These are phyloP conservation scores for Exserohilum turcica DNA, from an alignment of 2,329 filamentous ascomycete genomes.

Conservation along the genomic window DNA sequence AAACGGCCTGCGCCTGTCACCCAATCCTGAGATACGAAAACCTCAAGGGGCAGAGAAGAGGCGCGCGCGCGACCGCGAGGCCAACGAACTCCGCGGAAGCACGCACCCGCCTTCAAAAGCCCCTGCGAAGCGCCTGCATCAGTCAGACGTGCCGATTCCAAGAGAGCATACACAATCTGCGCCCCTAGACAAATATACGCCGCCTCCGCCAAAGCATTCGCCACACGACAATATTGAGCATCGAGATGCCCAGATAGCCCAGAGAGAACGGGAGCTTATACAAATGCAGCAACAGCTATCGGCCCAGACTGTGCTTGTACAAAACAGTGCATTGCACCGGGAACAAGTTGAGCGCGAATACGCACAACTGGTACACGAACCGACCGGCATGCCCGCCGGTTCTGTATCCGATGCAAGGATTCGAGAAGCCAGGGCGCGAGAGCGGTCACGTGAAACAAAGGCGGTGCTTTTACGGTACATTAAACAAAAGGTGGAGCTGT, in stretches of 20 bases:
- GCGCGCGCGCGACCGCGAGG: neutral
- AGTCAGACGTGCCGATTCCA: neutral
- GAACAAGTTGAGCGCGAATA: neutral
- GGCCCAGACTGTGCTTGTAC: slow-evolving; percentile 1
- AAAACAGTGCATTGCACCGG: neutral
- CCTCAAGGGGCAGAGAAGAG: slow-evolving; percentile 1
- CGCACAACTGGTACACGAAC: neutral
- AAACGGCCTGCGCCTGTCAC: slow-evolving; percentile 17
- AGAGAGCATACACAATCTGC: neutral
- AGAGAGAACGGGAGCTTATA: slow-evolving; percentile 14
- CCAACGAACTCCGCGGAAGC: neutral
- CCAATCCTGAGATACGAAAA: slow-evolving; percentile 4
- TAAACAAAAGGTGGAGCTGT: slow-evolving; percentile 15
- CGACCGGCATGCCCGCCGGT: neutral
- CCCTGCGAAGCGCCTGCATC: neutral
- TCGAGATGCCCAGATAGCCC: slow-evolving; percentile 13
- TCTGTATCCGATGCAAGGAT: neutral
- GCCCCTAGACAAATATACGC: neutral
- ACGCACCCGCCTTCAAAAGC: neutral
- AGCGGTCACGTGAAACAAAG: slow-evolving; percentile 10
- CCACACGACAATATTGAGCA: slow-evolving; percentile 4
- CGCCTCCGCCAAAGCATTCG: neutral
- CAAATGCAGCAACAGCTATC: slow-evolving; percentile 13
- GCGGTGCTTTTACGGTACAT: slow-evolving; percentile 15
- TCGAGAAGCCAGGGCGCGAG: slow-evolving; percentile 10